Percentiles rank a stretch among this genome's conserved stretches.
Evolutionary conservation across 208 protist genomes (phyloP).

Genomic region (Tritrichomonas musculus): DNA sequence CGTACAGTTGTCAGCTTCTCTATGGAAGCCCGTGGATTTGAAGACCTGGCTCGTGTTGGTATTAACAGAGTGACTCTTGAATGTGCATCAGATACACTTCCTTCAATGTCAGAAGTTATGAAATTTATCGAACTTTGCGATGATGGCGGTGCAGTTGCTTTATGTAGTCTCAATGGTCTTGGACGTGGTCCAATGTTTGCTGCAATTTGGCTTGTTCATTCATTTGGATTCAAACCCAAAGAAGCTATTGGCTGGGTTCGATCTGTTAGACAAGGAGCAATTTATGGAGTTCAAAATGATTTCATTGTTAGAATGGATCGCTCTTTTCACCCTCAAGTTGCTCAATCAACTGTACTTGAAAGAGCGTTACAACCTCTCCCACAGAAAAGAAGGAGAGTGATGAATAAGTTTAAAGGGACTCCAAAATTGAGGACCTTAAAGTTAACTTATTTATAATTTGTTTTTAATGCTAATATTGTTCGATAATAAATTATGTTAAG

Average conservation of each 20-base stretch:
- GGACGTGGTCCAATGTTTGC: constrained; percentile 21
- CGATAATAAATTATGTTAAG: too few species aligned
- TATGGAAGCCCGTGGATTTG: neutral
- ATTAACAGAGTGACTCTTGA: neutral
- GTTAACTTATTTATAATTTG: neutral
- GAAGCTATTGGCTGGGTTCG: constrained; percentile 17
- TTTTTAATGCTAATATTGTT: too few species aligned
- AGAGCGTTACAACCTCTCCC: neutral
- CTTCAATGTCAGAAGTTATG: neutral
- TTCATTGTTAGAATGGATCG: neutral
- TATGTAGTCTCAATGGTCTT: neutral
- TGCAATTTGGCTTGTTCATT: neutral
- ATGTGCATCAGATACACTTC: neutral
- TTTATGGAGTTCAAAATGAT: constrained; percentile 20
- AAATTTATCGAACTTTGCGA: constrained; percentile 19
- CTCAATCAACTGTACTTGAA: neutral
- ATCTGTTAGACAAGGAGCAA: neutral
- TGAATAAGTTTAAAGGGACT: neutral
- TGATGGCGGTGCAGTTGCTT: neutral
- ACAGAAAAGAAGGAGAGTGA: neutral
- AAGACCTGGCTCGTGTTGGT: neutral
- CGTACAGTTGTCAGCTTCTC: neutral
- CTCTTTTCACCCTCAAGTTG: neutral
- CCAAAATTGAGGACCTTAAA: neutral
- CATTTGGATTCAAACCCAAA: neutral